Percentiles rank a stretch among this genome's conserved stretches.
These are phyloP conservation scores for Eimeria praecox DNA, from an alignment of 169 alveolate genomes.

Conservation along the genomic window DNA sequence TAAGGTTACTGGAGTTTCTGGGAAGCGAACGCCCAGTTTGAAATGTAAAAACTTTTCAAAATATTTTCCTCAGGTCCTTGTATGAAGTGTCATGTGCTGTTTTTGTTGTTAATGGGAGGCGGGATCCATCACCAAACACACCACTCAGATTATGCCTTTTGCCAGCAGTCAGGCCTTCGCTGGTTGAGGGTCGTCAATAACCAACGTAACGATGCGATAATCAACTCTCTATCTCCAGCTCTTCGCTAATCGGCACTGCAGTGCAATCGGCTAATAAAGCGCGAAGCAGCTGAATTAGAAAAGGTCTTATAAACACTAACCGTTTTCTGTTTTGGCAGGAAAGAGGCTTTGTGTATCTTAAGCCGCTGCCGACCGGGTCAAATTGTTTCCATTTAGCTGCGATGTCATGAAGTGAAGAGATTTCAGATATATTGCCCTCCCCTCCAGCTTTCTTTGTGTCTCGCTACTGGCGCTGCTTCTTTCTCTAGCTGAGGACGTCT, in stretches of 20 bases:
- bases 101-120: neutral
- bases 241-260: neutral
- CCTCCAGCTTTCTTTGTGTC: no score
- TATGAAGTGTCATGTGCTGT: neutral
- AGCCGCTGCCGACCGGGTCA: neutral
- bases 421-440: no score
- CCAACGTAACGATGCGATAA: neutral
- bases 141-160: neutral
- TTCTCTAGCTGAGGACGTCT: no score
- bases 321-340: neutral
- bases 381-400: neutral
- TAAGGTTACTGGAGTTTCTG: neutral
- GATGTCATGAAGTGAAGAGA: neutral
- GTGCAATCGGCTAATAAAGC: neutral
- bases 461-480: no score
- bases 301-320: neutral
- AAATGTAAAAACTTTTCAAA: neutral
- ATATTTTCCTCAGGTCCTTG: neutral
- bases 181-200: neutral
- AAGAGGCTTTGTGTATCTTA: neutral
- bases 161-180: neutral
- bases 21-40: neutral
- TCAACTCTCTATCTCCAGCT: neutral
- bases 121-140: neutral
- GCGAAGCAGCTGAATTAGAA: neutral